Base-by-base conservation (phyloP, 2,329 filamentous ascomycete species). In the Fusarium longipes region DNA sequence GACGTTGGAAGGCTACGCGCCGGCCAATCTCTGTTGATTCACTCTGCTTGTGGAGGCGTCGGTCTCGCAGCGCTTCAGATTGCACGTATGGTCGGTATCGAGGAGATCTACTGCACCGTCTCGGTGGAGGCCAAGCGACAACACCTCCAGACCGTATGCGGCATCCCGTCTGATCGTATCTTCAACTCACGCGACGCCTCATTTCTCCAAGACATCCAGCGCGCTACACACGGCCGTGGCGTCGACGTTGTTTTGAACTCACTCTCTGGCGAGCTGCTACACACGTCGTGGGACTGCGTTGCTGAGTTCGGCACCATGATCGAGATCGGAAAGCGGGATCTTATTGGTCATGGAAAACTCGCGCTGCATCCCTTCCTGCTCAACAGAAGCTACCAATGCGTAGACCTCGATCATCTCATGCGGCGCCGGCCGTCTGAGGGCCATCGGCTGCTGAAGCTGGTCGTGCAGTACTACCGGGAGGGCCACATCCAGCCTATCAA, bases 11-110 rank as follows among this genome's bases (percentile, higher is more conserved):
- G 45, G n/a, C 59, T 69, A 12, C 57, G 38, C 62, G 67, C 12
- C 59, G 77, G 45, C 57, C 56, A 8, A 70, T 79, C 5, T 70
- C 45, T 49, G 33, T 49, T 80, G 4, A 77, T 80, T 43, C 77
- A 79, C 55, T 67, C 72, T 11, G 77, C 71, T 9, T 61, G 67
- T 18, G 76, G 75, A 24, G 75, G 74, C 22, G 70, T 78, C 3
- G 78, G 78, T 11, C 71, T 74, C 27, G 74, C 74, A 8, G 74
- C 74, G 20, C 67, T 79, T 8, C 69, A 74, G 53, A 47, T 55
- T 38, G 42, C 42, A 39, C 38, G 44, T 17, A 47, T 47, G 52
- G 33, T 30, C 25, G 52, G 52, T 39, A 20, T 42, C 30, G 44
- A 57, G 53, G 44, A 49, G 45, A 38, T 59, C 11, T 59, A 55